phyloP scores from a whole-genome alignment of 176 grass and related monocot species.

The Aegilops speltoides region DNA sequence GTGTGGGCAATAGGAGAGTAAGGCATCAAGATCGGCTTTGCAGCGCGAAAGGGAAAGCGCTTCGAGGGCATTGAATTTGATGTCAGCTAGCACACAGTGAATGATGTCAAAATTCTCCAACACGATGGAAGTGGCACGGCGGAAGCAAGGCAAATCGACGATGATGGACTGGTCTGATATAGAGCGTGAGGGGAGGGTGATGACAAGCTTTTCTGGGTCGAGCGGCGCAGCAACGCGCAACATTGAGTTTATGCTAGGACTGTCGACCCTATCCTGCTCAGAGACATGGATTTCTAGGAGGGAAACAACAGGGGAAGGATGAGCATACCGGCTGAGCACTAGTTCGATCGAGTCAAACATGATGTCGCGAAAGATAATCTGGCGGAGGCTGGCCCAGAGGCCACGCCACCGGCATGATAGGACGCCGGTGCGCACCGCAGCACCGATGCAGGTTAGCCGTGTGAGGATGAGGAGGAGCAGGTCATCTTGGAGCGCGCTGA shows the following conservation, averaged over 20 bases:
- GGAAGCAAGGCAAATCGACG: neutral
- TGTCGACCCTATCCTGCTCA: neutral
- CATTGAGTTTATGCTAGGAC: neutral
- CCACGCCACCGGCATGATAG: no score
- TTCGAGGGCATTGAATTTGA: neutral
- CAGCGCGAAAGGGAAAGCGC: neutral
- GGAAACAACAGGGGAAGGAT: no score
- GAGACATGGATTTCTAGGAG: no score
- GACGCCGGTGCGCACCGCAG: no score
- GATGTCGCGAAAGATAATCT: no score
- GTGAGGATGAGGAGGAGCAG: no score
- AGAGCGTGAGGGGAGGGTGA: neutral
- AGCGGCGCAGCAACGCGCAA: neutral
- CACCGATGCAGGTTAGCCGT: no score
- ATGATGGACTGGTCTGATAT: neutral
- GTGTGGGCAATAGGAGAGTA: neutral
- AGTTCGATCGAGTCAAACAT: no score
- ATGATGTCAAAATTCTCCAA: neutral
- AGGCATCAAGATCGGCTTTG: neutral
- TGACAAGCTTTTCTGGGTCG: neutral
- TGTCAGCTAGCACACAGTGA: neutral
- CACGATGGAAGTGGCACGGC: neutral
- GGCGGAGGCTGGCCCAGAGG: no score
- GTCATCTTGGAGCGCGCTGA: no score
- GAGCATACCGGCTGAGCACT: no score